Base-by-base conservation (phyloP, 768 basidiomycete genomes). In the Phylloporus sp. region DNA sequence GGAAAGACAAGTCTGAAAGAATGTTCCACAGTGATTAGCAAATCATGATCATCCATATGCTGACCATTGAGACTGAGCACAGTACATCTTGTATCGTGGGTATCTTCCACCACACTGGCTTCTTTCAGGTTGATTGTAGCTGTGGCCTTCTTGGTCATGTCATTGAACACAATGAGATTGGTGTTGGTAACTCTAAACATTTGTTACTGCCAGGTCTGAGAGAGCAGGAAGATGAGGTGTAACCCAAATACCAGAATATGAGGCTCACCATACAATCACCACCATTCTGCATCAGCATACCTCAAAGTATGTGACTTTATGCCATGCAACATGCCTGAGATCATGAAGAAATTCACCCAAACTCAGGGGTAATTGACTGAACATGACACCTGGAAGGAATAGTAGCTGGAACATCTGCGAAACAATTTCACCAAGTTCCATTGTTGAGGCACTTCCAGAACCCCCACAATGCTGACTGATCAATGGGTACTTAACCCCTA, bases 301-400 rank as follows among this genome's bases (percentile, higher is more conserved):
- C 92, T 96, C 88, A 67, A 89, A 90, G 67, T 95, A 94, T 18
- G 91, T 90, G 54, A 86, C 79, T 70, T 94, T 93, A 60, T 95
- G 92, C 93, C 92, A 96, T 29, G 86, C 84, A 45, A 91, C 83
- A 58, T 94, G 86, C 49, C 90, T 73, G 53, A 98, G 71, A 1
- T 95, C 94, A 13, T 88, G 80, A 56, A 85, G 77, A 57, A 90
- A 94, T 59, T 97, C 95, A 44, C 97, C 94, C 56, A 97, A 71
- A 59, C 90, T 92, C 65, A 93, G 86, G 13, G 95, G 95, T 17
- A 97, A 72, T 50, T 90, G 78, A 35, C 84, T 81, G 17, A 80
- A 75, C 28, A 80, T 68, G 18, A 97, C 71, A 15, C 91, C 90
- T n/a, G 90, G 86, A 37, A 97, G 65, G 3, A 93, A 81, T 0